Evolutionary conservation across 2,329 filamentous ascomycete genomes (phyloP), one percentile per base, ranked within the genome.

Genomic region (Ploettnerulaceae sp.): DNA sequence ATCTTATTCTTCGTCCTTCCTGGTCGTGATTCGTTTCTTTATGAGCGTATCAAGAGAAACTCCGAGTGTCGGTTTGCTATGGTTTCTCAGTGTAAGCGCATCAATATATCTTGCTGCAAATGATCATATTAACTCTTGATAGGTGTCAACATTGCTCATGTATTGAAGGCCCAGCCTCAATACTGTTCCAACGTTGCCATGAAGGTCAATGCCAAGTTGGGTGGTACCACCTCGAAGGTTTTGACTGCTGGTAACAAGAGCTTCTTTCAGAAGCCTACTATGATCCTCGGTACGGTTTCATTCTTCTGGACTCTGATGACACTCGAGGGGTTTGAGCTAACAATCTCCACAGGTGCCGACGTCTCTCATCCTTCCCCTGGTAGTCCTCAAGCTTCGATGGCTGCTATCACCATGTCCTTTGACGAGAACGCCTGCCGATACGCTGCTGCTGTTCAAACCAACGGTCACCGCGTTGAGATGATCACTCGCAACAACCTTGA

Each of bases 131-230:
- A 45, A 47, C 17, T 3, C 24, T 1, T 33, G 15, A n/a, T 24
- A 64, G 84, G 90, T 52, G 63, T 97, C n/a, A 82, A 89, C 55
- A 71, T 73, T 2, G 69, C 69, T 0, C 84, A 94, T 49, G 86
- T 91, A 1, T 59, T 69, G 28, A 84, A 84, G 63, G 79, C 77
- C 12, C 79, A 85, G 17, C 75, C 76, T 0, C 93, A 98, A 60
- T 97, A 97, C 67, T 84, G 87, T 60, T 93, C 87, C 1, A 98
- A 98, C 52, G 89, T 98, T 0, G 78, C 82, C 54, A 93, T 98
- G 88, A 98, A 98, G 71, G 81, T 98, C 55, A 97, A 98, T 59
- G 86, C 88, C 3, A 98, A 98, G 71, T 76, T 98, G 2, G 93
- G 93, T 11, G 93, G 93, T 5, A 76, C 79, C 0, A 96, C 89